Evolutionary conservation across 768 basidiomycete genomes (phyloP), one percentile per base, ranked within the genome.

Genomic region (Mrakia hoshinonis): DNA sequence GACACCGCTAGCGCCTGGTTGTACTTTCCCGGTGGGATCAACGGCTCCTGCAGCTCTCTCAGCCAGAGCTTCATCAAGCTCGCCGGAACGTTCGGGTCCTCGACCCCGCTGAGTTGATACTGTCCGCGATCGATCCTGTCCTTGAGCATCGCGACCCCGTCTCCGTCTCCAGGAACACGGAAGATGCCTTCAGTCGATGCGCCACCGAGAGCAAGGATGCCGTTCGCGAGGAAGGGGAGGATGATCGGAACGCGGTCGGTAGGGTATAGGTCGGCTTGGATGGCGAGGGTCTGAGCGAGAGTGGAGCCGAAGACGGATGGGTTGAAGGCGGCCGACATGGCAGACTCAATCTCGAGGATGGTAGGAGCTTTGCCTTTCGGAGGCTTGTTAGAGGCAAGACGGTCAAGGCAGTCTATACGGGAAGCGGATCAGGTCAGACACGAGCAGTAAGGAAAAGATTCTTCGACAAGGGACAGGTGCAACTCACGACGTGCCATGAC

Each of bases 231-330:
- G 83, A 95, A 96, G 18, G 92, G 91, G 9, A 97, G 86, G 75
- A 97, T 90, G 79, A 93, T 91, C 22, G 93, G 93, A 15, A 95
- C 87, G 78, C 87, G 89, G 75, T 89, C 86, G 67, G 85, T 82
- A 2, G 92, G 90, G 76, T 95, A 94, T 64, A 88, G 91, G 51
- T 90, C 85, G 76, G 88, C 87, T 80, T 96, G 93, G 12, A 92
- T 81, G 55, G 89, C 83, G 80, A 90, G 87, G 72, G 92, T 89
- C 31, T 87, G 87, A 74, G 90, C 89, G 15, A 97, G 83, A 0
- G 90, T 87, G 81, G 94, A 92, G 18, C 92, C 92, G 76, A 96
- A 97, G 1, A 90, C 92, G 1, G 91, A 93, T 0, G 93, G 92
- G 74, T 93, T 90, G 81, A 96, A 97, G 10, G 94, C 92, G 34